Evolutionary conservation across 805 yeast species (phyloP).

Genomic region (Saccharomycopsis synnaedendra): DNA sequence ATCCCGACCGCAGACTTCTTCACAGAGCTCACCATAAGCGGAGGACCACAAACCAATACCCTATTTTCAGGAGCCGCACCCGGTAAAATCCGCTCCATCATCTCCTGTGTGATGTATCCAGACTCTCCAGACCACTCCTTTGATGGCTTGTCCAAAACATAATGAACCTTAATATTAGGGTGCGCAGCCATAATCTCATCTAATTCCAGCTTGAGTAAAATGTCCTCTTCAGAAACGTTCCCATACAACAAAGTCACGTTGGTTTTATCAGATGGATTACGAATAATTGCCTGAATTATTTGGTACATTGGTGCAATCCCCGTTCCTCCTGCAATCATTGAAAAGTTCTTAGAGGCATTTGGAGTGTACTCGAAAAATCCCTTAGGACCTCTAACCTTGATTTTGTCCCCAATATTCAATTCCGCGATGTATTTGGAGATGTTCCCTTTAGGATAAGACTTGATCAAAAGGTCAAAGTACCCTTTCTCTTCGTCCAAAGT

Average conservation of each 20-base stretch:
- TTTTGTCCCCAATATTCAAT: constrained; percentile 66
- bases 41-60: constrained; percentile 87
- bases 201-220: constrained; percentile 68
- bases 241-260: constrained; percentile 70
- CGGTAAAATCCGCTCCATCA: constrained; percentile 55
- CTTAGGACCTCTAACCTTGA: constrained; percentile 81
- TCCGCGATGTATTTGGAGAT: constrained; percentile 65
- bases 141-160: constrained; percentile 64
- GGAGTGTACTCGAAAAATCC: constrained; percentile 79
- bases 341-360: constrained; percentile 60
- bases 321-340: constrained; percentile 95
- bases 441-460: constrained; percentile 78
- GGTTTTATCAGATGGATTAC: constrained; percentile 70
- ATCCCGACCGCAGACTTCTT: constrained; percentile 59
- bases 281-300: constrained; percentile 69
- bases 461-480: constrained; percentile 73
- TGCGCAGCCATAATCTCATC: constrained; percentile 48
- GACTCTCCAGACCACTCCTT: constrained; percentile 64
- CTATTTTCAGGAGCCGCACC: constrained; percentile 47
- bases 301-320: constrained; percentile 96
- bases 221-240: constrained; percentile 69
- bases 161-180: constrained; percentile 55
- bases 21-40: constrained; percentile 78
- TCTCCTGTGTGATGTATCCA: constrained; percentile 74
- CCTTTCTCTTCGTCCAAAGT: constrained; percentile 73